A percentile compares a stretch with the other conserved stretches of the same genome.
These are phyloP conservation scores for Sugiyamaella xylanicola DNA, from an alignment of 1,139 yeast species.

Conservation along the genomic window DNA sequence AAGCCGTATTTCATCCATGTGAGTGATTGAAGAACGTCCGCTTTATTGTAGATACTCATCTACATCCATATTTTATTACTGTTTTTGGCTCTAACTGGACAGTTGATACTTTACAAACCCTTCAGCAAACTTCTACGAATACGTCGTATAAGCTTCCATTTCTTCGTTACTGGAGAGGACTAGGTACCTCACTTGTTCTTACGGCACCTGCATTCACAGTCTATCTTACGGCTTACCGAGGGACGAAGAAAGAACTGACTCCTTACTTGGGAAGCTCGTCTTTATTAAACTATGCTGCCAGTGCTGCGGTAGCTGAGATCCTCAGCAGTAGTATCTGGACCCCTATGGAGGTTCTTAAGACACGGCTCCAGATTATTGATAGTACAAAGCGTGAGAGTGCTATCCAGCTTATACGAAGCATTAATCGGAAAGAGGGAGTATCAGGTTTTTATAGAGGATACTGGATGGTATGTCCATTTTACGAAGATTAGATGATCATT, in stretches of 20 bases:
- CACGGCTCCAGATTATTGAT: slow-evolving; percentile 42
- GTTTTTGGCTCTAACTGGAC: slow-evolving; percentile 15
- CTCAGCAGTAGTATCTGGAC: slow-evolving; percentile 45
- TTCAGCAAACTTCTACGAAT: slow-evolving; percentile 42
- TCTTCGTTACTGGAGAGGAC: slow-evolving; percentile 44
- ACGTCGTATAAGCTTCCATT: slow-evolving; percentile 38
- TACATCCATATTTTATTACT: not conserved
- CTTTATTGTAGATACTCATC: too few species aligned
- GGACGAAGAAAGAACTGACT: slow-evolving; percentile 39
- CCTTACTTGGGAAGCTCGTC: slow-evolving; percentile 38
- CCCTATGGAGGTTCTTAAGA: slow-evolving; percentile 48
- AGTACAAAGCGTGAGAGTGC: slow-evolving; percentile 25
- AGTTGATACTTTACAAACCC: slow-evolving; percentile 42
- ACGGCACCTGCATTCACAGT: slow-evolving; percentile 46
- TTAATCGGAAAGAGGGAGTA: slow-evolving; percentile 40
- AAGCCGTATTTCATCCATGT: slow-evolving; percentile 40
- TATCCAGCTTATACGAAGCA: slow-evolving; percentile 29
- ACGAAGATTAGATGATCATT: too few species aligned
- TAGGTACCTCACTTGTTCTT: slow-evolving; percentile 41
- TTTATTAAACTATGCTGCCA: slow-evolving; percentile 40
- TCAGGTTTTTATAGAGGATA: slow-evolving; percentile 46
- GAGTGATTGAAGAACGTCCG: too few species aligned
- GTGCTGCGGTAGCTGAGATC: slow-evolving; percentile 45
- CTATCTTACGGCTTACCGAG: slow-evolving; percentile 44
- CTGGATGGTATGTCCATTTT: slow-evolving; percentile 43